These are phyloP conservation scores for Cryptosporidium parvum DNA, from an alignment of 169 alveolate species.

Conservation along the genomic window DNA sequence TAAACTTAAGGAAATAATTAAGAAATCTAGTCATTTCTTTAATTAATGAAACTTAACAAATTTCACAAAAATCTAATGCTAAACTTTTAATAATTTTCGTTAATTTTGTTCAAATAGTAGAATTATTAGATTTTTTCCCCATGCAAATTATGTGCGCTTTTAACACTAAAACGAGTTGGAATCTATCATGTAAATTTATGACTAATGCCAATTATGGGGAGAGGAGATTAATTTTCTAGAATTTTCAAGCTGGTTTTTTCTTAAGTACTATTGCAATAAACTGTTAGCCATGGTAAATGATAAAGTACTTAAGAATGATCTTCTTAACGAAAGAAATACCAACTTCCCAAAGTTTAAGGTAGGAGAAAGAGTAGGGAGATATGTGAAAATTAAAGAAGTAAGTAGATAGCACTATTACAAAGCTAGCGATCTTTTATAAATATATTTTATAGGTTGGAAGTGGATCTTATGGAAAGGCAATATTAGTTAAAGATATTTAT, in stretches of 20 bases:
- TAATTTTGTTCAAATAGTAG: neutral
- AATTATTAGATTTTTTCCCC: neutral
- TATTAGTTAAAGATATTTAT: constrained; percentile 54
- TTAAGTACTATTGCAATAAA: neutral
- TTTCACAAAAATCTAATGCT: neutral
- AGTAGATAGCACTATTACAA: neutral
- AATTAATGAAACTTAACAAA: neutral
- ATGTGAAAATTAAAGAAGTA: constrained; percentile 59
- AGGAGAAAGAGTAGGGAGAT: constrained; percentile 61
- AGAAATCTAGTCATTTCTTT: constrained; percentile 44
- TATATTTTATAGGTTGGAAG: constrained; percentile 45
- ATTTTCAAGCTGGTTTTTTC: neutral
- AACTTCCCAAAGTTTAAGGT: constrained; percentile 39
- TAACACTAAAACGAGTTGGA: constrained; percentile 42
- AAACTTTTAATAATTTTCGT: neutral
- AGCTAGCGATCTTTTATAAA: neutral
- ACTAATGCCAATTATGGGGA: neutral
- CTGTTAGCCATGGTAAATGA: constrained; percentile 17
- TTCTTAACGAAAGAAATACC: neutral
- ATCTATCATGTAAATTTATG: constrained; percentile 33
- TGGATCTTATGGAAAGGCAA: constrained; percentile 74
- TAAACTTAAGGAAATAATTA: constrained; percentile 21
- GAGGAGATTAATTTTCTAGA: constrained; percentile 31
- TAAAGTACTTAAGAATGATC: constrained; percentile 19
- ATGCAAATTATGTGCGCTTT: constrained; percentile 11